phyloP scores from a whole-genome alignment of 2,329 filamentous ascomycete species.

The Hypoxylon rubiginosum region DNA sequence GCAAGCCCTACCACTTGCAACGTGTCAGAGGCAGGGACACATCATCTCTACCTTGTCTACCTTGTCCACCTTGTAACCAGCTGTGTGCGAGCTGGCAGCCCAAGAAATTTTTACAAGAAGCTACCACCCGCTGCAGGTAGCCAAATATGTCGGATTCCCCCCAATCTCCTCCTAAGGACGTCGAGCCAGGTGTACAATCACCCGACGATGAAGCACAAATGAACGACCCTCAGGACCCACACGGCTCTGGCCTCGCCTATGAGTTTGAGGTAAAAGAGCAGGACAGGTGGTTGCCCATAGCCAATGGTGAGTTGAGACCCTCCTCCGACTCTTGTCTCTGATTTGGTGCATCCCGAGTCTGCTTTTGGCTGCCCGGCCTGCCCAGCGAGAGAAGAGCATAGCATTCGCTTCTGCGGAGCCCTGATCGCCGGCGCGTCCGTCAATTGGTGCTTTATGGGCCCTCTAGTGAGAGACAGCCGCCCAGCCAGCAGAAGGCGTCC shows the following conservation, averaged over 20 bases:
- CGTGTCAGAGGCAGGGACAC: constrained; percentile 71
- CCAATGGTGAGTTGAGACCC: constrained; percentile 89
- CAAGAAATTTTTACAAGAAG: constrained; percentile 70
- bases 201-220: constrained; percentile 94
- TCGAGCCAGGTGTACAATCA: constrained; percentile 93
- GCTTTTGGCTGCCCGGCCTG: constrained; percentile 50
- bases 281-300: constrained; percentile 99
- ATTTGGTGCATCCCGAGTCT: constrained; percentile 66
- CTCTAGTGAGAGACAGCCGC: constrained; percentile 58
- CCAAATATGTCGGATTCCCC: constrained; percentile 92
- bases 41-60: constrained; percentile 64
- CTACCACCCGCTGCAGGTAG: constrained; percentile 75
- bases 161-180: constrained; percentile 93
- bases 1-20: constrained; percentile 70
- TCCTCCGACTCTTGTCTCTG: constrained; percentile 56
- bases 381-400: constrained; percentile 51
- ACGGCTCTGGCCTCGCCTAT: constrained; percentile 80
- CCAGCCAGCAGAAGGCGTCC: constrained; percentile 54
- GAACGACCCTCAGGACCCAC: constrained; percentile 86
- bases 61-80: constrained; percentile 55
- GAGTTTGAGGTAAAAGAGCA: constrained; percentile 99
- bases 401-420: constrained; percentile 64
- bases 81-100: constrained; percentile 70
- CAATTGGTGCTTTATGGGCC: constrained; percentile 54
- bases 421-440: constrained; percentile 49